These are phyloP conservation scores for Pleurozium schreberi DNA, from an alignment of 225 moss, liverwort and hornwort species.

Conservation along the genomic window DNA sequence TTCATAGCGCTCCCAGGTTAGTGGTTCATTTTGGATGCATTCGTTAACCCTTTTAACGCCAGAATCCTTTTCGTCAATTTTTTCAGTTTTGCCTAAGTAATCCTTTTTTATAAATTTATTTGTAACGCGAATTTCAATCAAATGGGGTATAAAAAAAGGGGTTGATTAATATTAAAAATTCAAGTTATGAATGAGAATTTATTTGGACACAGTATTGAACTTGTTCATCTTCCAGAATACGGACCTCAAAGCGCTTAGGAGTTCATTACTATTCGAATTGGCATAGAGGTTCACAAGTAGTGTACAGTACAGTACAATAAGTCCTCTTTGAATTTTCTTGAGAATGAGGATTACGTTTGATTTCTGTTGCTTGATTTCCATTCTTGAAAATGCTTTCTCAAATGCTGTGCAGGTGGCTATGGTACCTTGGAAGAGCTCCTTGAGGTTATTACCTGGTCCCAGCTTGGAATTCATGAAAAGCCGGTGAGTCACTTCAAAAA, in stretches of 20 bases:
- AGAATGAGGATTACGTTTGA: background rate
- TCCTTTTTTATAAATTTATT: too few relatives aligned
- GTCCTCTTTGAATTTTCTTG: background rate
- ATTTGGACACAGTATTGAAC: too few relatives aligned
- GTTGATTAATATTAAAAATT: background rate
- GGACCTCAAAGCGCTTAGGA: background rate
- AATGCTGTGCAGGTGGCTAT: constrained; percentile 56
- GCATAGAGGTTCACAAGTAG: background rate
- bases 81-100: background rate
- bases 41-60: background rate
- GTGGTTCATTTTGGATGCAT: background rate
- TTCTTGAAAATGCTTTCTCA: background rate
- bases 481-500: constrained; percentile 19
- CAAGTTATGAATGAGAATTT: background rate
- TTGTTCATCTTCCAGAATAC: background rate
- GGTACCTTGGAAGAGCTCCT: constrained; percentile 88
- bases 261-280: background rate
- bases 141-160: background rate
- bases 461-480: constrained; percentile 90
- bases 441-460: constrained; percentile 93
- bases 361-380: background rate
- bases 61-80: background rate
- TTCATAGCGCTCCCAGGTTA: constrained; percentile 96
- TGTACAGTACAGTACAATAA: background rate
- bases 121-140: background rate